These are phyloP conservation scores for Geotrichum carabidarum DNA, from an alignment of 1,139 yeast species.

Conservation along the genomic window DNA sequence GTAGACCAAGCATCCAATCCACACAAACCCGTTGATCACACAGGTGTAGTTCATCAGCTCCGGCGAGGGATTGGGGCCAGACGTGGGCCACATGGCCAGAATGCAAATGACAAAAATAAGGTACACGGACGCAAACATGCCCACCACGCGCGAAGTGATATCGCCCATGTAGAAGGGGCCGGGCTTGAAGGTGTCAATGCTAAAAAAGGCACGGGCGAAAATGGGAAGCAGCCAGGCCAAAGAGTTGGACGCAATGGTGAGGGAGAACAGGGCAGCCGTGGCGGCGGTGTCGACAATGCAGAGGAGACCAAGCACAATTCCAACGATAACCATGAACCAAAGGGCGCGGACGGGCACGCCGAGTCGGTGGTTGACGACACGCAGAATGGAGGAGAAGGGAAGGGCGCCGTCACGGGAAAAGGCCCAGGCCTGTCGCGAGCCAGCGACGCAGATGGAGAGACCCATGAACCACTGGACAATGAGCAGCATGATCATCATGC, in stretches of 20 bases:
- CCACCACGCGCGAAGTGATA: constrained; percentile 39
- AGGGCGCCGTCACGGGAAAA: constrained; percentile 86
- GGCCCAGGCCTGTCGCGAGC: constrained; percentile 80
- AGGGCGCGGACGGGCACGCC: constrained; percentile 60
- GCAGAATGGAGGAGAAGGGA: constrained; percentile 54
- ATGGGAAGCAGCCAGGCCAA: constrained; percentile 59
- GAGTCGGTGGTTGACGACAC: constrained; percentile 48
- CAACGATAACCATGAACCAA: constrained; percentile 47
- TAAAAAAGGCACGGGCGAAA: constrained; percentile 41
- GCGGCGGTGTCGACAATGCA: constrained; percentile 58
- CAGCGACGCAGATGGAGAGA: constrained; percentile 63
- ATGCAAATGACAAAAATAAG: constrained; percentile 56
- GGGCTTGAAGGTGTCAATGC: constrained; percentile 50
- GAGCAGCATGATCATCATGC: constrained; percentile 31
- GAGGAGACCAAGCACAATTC: constrained; percentile 51
- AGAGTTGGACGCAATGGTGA: constrained; percentile 57
- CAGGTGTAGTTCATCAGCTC: constrained; percentile 60
- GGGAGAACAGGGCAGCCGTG: constrained; percentile 54
- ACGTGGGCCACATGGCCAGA: constrained; percentile 54
- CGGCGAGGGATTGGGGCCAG: constrained; percentile 45
- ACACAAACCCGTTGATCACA: constrained; percentile 56
- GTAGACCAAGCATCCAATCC: constrained; percentile 49
- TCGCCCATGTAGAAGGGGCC: constrained; percentile 62
- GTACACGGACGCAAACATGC: constrained; percentile 29
- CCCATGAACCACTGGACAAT: constrained; percentile 54